Evolutionary conservation across 805 yeast genomes (phyloP).

Genomic region (Sugiyamaella chiloensis): DNA sequence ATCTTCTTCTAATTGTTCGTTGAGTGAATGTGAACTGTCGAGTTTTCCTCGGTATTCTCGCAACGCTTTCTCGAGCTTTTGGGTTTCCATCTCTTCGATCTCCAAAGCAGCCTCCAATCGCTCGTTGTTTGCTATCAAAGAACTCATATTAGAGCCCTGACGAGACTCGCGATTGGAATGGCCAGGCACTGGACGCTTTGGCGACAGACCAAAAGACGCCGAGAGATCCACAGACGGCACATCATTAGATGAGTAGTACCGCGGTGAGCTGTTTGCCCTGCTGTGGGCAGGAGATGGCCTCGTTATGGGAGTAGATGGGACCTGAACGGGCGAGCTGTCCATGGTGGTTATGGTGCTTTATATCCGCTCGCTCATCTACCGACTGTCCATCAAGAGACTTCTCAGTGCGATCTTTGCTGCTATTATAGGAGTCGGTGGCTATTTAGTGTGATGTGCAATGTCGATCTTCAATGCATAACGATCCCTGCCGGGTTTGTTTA

Average conservation of each 20-base stretch:
- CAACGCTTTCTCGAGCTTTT: constrained; percentile 16
- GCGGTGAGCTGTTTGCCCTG: neutral
- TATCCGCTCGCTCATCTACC: no score
- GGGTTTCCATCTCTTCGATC: constrained; percentile 21
- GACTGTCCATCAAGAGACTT: no score
- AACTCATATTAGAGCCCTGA: neutral
- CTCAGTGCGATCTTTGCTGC: neutral
- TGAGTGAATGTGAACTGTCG: constrained; percentile 15
- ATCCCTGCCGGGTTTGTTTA: constrained; percentile 5
- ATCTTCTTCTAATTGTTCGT: constrained; percentile 30
- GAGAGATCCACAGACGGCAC: neutral
- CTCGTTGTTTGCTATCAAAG: constrained; percentile 11
- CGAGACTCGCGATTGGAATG: neutral
- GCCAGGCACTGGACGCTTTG: neutral
- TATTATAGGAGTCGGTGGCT: constrained; percentile 1
- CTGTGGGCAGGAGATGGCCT: constrained; percentile 1
- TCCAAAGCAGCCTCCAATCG: constrained; percentile 20
- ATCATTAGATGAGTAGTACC: neutral
- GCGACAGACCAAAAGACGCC: neutral
- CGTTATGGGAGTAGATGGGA: neutral
- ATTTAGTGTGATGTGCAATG: neutral
- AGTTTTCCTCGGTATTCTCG: constrained; percentile 18
- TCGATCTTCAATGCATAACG: neutral
- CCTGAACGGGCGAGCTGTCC: constrained; percentile 1
- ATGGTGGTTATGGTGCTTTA: neutral